Evolutionary conservation across 805 yeast genomes (phyloP).

Genomic region (Grigorovia yakushimaensis): DNA sequence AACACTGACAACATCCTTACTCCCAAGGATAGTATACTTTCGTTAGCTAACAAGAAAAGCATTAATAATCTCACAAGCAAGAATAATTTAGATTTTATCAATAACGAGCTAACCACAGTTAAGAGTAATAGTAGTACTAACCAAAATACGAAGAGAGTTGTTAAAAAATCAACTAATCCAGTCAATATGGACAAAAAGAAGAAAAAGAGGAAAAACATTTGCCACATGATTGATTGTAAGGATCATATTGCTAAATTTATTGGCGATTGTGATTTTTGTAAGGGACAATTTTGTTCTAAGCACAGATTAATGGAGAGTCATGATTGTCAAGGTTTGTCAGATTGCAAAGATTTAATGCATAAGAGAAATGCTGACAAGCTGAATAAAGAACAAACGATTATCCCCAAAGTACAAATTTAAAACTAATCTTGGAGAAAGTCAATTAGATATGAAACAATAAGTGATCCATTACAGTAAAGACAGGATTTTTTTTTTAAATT

Average conservation of each 20-base stretch:
- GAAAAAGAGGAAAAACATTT: constrained; percentile 33
- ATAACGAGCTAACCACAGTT: background rate
- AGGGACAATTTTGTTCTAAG: constrained; percentile 76
- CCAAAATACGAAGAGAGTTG: constrained; percentile 4
- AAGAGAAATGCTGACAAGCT: constrained; percentile 78
- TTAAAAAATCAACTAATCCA: constrained; percentile 15
- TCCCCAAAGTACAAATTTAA: constrained; percentile 40
- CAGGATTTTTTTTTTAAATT: background rate
- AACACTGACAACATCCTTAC: background rate
- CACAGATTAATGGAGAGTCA: constrained; percentile 84
- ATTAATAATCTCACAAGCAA: background rate
- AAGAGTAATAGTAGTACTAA: background rate
- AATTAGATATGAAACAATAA: too few relatives aligned
- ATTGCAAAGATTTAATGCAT: constrained; percentile 74
- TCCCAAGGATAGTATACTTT: background rate
- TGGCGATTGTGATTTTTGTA: constrained; percentile 79
- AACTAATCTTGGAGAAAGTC: background rate
- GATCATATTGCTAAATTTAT: constrained; percentile 54
- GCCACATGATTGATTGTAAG: constrained; percentile 49
- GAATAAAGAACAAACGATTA: constrained; percentile 74
- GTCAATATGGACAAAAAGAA: constrained; percentile 6
- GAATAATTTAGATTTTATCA: background rate
- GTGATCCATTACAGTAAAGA: background rate
- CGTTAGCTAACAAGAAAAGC: background rate
- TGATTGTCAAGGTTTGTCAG: constrained; percentile 63